Evolutionary conservation across 352 stramenopile species (phyloP), one percentile per base, ranked within the genome.

Genomic region (Phytophthora pinifolia): DNA sequence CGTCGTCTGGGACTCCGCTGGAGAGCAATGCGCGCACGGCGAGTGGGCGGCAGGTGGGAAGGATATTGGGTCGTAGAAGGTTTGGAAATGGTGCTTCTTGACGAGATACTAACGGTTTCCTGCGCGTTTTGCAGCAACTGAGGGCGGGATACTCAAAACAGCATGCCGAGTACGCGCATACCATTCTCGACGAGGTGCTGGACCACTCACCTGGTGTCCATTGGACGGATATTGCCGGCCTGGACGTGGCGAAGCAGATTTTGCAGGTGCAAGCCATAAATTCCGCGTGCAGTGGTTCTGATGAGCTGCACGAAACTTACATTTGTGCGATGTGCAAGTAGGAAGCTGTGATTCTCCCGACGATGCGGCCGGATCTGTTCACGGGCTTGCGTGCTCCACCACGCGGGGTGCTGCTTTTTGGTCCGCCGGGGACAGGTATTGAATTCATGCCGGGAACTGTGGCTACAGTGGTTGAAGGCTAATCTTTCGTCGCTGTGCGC

Each of bases 331-430:
- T 44, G 15, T 45, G 41, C 15, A 46, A 39, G 22, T 62, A 92
- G 85, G 86, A 96, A 65, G 86, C 84, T n/a, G 82, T 96, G 14
- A 93, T 96, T 56, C 52, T 93, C 43, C 86, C 86, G 10, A 92
- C 80, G 31, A 49, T 94, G 13, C 84, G 86, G 9, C 86, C 86
- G 9, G 86, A 96, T 55, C 64, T 96, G 22, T 96, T 96, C 59
- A 94, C 77, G 9, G 84, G 84, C 1, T 52, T 94, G 18, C 66
- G 84, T 6, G 71, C 81, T 1, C 82, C 82, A 32, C 79, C 82
- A 22, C 81, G 79, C 9, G 84, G 84, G 0, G 82, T 91, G 39
- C 51, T 95, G 17, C 64, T 95, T 17, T 95, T 95, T 48, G 85
- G 85, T 22, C 85, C 85, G 6, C 85, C 85, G 5, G 85, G 85